phyloP scores from a whole-genome alignment of 1,284 basidiomycete species.

The Cryptococcus deneoformans region DNA sequence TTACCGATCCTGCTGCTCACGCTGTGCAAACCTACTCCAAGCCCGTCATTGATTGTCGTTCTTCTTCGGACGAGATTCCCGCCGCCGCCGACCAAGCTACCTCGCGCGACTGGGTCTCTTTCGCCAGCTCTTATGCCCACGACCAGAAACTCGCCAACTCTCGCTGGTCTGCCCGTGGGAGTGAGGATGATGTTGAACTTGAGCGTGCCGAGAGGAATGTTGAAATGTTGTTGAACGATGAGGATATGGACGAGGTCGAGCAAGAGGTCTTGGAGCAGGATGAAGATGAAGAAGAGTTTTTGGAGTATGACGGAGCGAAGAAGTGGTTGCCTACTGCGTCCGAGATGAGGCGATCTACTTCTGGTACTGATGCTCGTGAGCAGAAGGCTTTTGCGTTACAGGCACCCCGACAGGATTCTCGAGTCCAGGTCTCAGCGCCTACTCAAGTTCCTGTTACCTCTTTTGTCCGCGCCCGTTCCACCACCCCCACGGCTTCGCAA shows the following conservation, averaged over 20 bases:
- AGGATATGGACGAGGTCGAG: conserved; percentile 11
- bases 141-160: background rate
- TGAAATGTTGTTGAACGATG: conserved; percentile 22
- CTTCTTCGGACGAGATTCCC: conserved; percentile 7
- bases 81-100: conserved; percentile 26
- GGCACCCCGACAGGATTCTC: background rate
- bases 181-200: conserved; percentile 14
- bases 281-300: conserved; percentile 27
- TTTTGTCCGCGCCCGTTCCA: conserved; percentile 3
- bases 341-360: conserved; percentile 21
- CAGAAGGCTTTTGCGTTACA: background rate
- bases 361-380: conserved; percentile 1
- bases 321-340: conserved; percentile 23
- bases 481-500: conserved; percentile 4
- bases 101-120: conserved; percentile 20
- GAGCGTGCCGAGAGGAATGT: conserved; percentile 20
- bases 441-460: background rate
- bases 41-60: conserved; percentile 1
- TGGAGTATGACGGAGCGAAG: conserved; percentile 36
- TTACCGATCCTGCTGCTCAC: conserved; percentile 8
- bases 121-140: conserved; percentile 15
- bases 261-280: conserved; percentile 13
- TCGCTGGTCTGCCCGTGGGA: background rate
- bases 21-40: background rate
- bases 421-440: background rate